Evolutionary conservation across 2,329 filamentous ascomycete species (phyloP).

Genomic region (Penicillium rolfsii): DNA sequence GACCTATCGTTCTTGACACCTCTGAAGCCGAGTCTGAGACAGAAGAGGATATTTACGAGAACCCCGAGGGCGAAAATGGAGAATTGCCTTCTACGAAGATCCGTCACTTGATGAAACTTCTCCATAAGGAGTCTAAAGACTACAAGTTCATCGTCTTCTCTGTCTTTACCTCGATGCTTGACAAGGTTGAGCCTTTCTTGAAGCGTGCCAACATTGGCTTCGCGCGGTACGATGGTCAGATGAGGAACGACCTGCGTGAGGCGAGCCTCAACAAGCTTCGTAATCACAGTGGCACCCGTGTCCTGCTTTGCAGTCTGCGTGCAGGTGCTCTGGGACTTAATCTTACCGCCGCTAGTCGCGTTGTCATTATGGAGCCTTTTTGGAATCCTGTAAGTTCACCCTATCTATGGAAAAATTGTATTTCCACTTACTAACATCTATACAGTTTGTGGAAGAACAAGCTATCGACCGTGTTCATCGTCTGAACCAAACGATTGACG

Average conservation of each 20-base stretch:
- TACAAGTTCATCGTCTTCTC: conserved; percentile 99
- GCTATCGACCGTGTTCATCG: conserved; percentile 97
- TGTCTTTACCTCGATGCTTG: conserved; percentile 97
- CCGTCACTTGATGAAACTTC: conserved; percentile 76
- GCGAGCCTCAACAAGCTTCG: conserved; percentile 78
- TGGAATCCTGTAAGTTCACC: conserved; percentile 79
- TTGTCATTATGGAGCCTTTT: conserved; percentile 95
- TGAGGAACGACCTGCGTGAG: conserved; percentile 92
- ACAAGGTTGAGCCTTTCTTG: conserved; percentile 92
- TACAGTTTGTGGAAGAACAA: conserved; percentile 92
- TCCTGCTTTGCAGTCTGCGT: conserved; percentile 90
- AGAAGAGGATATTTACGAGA: conserved; percentile 43
- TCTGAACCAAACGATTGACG: conserved; percentile 94
- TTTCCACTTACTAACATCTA: conserved; percentile 17
- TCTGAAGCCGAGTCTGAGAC: conserved; percentile 47
- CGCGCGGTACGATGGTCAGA: conserved; percentile 90
- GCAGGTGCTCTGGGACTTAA: conserved; percentile 93
- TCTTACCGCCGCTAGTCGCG: conserved; percentile 87
- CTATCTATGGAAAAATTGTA: conserved; percentile 13
- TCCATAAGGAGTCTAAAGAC: conserved; percentile 73
- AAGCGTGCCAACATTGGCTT: conserved; percentile 72
- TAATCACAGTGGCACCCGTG: conserved; percentile 72
- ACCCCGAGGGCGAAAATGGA: conserved; percentile 52
- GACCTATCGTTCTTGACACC: conserved; percentile 25
- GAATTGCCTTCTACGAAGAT: conserved; percentile 79